phyloP scores from a whole-genome alignment of 345 rosid species.

The Boechera stricta region DNA sequence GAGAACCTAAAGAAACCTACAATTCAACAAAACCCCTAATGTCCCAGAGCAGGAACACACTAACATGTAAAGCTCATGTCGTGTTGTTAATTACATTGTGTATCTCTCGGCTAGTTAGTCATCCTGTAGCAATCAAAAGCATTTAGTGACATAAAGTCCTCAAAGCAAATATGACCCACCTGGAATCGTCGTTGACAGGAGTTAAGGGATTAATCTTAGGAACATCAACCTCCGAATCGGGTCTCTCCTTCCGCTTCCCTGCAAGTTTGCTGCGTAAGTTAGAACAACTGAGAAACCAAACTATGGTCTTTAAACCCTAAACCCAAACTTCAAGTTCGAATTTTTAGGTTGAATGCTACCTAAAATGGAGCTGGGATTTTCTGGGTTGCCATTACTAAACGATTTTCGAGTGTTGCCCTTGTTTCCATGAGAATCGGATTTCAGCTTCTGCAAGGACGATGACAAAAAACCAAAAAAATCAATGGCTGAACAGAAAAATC shows the following conservation, averaged over 20 bases:
- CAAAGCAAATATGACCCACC: slow-evolving; percentile 50
- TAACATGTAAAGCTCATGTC: neutral
- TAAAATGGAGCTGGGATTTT: slow-evolving; percentile 53
- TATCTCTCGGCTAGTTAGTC: neutral
- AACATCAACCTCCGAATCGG: slow-evolving; percentile 53
- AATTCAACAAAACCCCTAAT: neutral
- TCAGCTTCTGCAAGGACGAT: slow-evolving; percentile 61
- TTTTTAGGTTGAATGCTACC: slow-evolving; percentile 47
- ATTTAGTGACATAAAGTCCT: no score
- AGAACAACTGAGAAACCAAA: slow-evolving; percentile 21
- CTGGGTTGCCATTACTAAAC: slow-evolving; percentile 40
- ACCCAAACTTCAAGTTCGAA: slow-evolving; percentile 19
- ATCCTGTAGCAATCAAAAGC: neutral
- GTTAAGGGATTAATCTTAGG: slow-evolving; percentile 56
- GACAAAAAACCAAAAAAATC: neutral
- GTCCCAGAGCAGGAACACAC: neutral
- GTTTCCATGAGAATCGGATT: slow-evolving; percentile 45
- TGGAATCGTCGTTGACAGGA: slow-evolving; percentile 71
- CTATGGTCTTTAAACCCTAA: slow-evolving; percentile 15
- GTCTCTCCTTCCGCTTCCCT: slow-evolving; percentile 90
- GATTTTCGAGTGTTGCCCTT: slow-evolving; percentile 29
- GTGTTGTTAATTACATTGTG: neutral
- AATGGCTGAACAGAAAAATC: neutral
- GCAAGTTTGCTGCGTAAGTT: slow-evolving; percentile 17
- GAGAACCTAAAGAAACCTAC: slow-evolving; percentile 3